phyloP scores from a whole-genome alignment of 1,284 basidiomycete species.

The Cryptococcus hybrid region DNA sequence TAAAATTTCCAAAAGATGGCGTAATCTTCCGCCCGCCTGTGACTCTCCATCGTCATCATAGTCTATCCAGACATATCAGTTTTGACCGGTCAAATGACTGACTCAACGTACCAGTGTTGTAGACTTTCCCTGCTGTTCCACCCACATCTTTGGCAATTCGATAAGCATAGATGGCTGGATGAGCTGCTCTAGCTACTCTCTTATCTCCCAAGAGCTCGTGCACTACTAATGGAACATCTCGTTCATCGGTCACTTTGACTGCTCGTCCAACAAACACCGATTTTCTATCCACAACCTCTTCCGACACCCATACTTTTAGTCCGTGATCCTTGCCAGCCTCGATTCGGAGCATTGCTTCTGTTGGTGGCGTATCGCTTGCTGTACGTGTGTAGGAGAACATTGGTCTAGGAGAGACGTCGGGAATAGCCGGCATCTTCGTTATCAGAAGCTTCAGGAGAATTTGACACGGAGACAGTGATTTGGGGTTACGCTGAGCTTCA shows the following conservation, averaged over 20 bases:
- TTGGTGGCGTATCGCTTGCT: neutral
- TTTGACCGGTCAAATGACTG: neutral
- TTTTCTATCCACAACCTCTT: conserved; percentile 78
- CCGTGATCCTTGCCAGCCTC: conserved; percentile 40
- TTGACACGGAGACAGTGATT: neutral
- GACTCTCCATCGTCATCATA: conserved; percentile 93
- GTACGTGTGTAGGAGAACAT: conserved; percentile 13
- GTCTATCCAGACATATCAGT: conserved; percentile 55
- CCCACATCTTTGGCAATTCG: conserved; percentile 41
- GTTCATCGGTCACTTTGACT: conserved; percentile 71
- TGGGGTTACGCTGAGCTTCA: conserved; percentile 55
- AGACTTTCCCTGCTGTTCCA: conserved; percentile 33
- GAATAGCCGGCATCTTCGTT: neutral
- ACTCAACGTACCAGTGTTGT: conserved; percentile 36
- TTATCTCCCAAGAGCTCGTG: conserved; percentile 67
- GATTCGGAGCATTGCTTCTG: neutral
- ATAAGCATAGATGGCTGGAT: conserved; percentile 84
- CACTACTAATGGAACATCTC: conserved; percentile 71
- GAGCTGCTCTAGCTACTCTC: conserved; percentile 63
- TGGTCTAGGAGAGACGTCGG: conserved; percentile 2
- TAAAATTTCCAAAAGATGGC: conserved; percentile 82
- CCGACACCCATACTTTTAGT: conserved; percentile 63
- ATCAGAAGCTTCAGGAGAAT: neutral
- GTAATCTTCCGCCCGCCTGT: conserved; percentile 80
- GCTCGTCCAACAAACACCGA: conserved; percentile 80